phyloP scores from a whole-genome alignment of 2,329 filamentous ascomycete genomes.

The Penicillium freii region DNA sequence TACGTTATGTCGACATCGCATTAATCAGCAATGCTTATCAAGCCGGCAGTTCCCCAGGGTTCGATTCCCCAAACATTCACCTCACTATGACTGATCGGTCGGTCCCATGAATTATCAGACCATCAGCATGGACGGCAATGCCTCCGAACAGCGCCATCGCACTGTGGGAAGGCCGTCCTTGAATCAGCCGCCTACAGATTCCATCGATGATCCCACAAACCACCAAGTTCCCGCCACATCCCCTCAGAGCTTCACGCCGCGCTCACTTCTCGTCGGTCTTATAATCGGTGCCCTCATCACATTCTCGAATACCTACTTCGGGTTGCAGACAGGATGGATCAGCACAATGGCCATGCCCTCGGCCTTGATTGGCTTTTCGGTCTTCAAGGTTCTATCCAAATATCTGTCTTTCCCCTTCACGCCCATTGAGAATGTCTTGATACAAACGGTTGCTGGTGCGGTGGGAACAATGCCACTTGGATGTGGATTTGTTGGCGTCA shows the following conservation, averaged over 20 bases:
- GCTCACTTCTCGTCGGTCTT: slow-evolving; percentile 76
- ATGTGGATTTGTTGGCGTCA: slow-evolving; percentile 91
- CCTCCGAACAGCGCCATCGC: slow-evolving; percentile 16
- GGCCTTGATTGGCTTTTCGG: slow-evolving; percentile 88
- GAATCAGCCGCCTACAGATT: not conserved
- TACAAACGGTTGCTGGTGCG: slow-evolving; percentile 91
- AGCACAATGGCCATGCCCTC: slow-evolving; percentile 96
- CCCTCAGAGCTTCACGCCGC: slow-evolving; percentile 71
- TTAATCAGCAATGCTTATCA: slow-evolving; percentile 22
- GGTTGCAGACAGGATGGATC: slow-evolving; percentile 84
- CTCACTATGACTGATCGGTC: slow-evolving; percentile 11
- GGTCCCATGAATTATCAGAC: slow-evolving; percentile 38
- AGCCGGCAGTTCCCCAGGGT: not conserved
- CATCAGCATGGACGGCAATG: slow-evolving; percentile 33
- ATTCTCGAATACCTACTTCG: slow-evolving; percentile 98
- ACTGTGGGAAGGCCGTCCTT: slow-evolving; percentile 6
- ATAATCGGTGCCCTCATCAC: slow-evolving; percentile 86
- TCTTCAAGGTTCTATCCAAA: slow-evolving; percentile 76
- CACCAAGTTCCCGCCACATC: slow-evolving; percentile 24
- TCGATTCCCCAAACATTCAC: not conserved
- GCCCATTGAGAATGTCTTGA: slow-evolving; percentile 92
- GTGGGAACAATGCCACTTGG: slow-evolving; percentile 97
- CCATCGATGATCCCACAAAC: slow-evolving; percentile 6
- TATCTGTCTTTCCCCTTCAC: slow-evolving; percentile 79
- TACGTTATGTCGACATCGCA: not conserved